Conservation (phyloP, 2,329 filamentous ascomycete species). For the Didymella sp. region DNA sequence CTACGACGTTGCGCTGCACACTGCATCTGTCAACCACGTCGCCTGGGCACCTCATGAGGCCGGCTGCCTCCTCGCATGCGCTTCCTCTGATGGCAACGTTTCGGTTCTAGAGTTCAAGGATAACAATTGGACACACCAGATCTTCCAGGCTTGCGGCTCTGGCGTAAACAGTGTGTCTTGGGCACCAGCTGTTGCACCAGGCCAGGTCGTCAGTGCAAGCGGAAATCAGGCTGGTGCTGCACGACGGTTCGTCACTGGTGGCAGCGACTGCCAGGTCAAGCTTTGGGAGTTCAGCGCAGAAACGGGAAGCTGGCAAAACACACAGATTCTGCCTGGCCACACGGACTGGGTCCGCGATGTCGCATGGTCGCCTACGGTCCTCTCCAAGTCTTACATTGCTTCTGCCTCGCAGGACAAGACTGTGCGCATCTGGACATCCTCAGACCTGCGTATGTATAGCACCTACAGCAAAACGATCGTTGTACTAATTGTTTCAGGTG, state of each 20-base stretch:
- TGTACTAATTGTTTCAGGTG: conserved; percentile 60
- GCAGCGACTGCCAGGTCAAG: conserved; percentile 91
- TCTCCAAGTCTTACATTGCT: conserved; percentile 96
- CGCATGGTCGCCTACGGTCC: conserved; percentile 92
- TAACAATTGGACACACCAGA: conserved; percentile 87
- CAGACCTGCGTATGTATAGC: conserved; percentile 46
- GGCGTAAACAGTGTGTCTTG: conserved; percentile 96
- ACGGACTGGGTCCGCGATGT: conserved; percentile 98
- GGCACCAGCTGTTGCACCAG: conserved; percentile 85
- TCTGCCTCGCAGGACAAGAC: conserved; percentile 96
- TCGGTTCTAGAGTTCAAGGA: conserved; percentile 97
- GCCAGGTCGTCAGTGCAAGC: conserved; percentile 78
- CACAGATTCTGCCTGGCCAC: conserved; percentile 73
- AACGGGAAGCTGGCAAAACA: conserved; percentile 60
- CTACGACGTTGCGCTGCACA: conserved; percentile 92
- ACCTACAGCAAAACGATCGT: background rate
- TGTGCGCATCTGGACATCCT: conserved; percentile 89
- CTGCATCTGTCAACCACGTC: conserved; percentile 94
- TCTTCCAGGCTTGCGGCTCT: conserved; percentile 89
- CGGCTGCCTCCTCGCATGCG: conserved; percentile 92
- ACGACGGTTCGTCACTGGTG: conserved; percentile 90
- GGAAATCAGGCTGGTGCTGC: conserved; percentile 63
- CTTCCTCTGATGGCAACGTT: conserved; percentile 91
- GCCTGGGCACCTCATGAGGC: conserved; percentile 97
- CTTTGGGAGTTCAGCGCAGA: conserved; percentile 79